These are phyloP conservation scores for Fusarium piperis DNA, from an alignment of 2,329 filamentous ascomycete genomes.

Conservation along the genomic window DNA sequence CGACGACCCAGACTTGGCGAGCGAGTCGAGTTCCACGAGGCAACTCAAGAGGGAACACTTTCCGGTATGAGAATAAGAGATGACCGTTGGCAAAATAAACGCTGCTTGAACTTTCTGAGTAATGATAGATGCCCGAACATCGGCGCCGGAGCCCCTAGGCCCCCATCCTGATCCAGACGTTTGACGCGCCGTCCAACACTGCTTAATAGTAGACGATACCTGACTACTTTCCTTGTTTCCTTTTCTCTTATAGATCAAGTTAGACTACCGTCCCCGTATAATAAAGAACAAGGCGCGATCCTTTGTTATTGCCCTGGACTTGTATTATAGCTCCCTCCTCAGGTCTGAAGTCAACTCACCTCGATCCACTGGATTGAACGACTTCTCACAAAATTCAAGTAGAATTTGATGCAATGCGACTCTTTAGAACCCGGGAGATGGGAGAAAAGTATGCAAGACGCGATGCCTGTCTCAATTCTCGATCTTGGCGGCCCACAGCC, in stretches of 20 bases:
- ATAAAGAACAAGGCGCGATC: neutral
- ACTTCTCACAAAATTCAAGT: neutral
- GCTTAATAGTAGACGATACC: neutral
- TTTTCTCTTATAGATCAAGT: neutral
- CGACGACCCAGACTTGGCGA: constrained; percentile 34
- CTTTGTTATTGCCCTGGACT: neutral
- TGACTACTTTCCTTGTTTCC: neutral
- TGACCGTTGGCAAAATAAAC: neutral
- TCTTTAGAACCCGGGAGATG: neutral
- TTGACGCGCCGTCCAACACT: neutral
- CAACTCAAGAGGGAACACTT: constrained; percentile 37
- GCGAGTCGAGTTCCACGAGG: constrained; percentile 35
- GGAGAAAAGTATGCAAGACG: neutral
- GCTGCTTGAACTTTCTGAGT: neutral
- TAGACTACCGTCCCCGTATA: neutral
- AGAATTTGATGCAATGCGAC: neutral
- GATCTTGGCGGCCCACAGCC: neutral
- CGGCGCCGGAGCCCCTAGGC: neutral
- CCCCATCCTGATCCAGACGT: neutral
- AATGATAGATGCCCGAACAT: neutral
- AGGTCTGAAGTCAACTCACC: neutral
- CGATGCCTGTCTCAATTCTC: neutral
- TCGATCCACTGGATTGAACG: neutral
- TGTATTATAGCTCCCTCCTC: neutral
- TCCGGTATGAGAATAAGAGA: constrained; percentile 15